Evolutionary conservation across 257 asterid species (phyloP), one percentile per base, ranked within the genome.

Genomic region (Primulina huaijiensis): DNA sequence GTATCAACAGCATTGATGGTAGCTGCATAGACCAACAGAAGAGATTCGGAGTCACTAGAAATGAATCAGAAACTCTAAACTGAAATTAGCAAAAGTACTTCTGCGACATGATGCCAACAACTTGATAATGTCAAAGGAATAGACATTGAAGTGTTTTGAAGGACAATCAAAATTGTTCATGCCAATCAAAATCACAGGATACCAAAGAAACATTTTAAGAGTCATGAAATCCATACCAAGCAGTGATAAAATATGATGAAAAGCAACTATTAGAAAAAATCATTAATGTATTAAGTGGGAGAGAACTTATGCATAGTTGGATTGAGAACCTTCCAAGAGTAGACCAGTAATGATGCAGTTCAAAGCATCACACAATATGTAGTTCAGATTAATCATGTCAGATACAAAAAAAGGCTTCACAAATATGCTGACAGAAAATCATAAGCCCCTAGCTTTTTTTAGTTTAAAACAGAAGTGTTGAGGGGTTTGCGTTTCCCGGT

Each of bases 11-110:
- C 63, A 77, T 77, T 60, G 67, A 77, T 72, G 33, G 73, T 73
- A 65, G 76, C 96, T 86, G 87, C 88, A 80, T 76, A 69, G 61
- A 76, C 20, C 72, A 69, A 66, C 14, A 55, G 70, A 40, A 69
- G 50, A 75, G 68, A 34, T 75, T 11, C 35, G 21, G 57, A 71
- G 37, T 73, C 7, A 70, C 21, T 43, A 70, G 10, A 16, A 73
- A 63, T 1, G 35, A 38, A 62, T 52, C 2, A 50, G 20, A 25
- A 17, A 65, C 4, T 8, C 46, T 38, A 8, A 38, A 8, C 19
- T 43, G 53, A n/a, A 43, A 43, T 43, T 43, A 43, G 53, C 17
- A 43, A 9, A 43, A 43, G n/a, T 43, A 43, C 53, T 11, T 43
- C n/a, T 0, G n/a, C n/a, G 3, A 11, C 53, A 14, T 12, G 53